Evolutionary conservation across 495 filamentous ascomycete species (phyloP).

Genomic region (Lasiosphaeriaceae sp.): DNA sequence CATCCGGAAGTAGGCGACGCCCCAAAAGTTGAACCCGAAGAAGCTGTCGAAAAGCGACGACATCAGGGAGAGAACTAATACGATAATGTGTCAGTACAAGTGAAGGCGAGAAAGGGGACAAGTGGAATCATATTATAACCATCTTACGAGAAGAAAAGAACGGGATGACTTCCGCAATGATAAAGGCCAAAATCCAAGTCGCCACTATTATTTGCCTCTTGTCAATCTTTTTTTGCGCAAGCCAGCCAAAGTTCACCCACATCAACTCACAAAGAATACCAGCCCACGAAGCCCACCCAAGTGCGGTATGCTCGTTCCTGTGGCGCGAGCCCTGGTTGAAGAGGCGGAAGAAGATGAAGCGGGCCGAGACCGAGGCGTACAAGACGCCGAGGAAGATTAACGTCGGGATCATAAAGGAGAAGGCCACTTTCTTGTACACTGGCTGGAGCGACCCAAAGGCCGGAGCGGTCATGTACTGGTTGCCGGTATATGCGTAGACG

Average conservation of each 20-base stretch:
- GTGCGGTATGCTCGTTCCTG: conserved; percentile 71
- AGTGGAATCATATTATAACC: neutral
- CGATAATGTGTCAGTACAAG: too few relatives aligned
- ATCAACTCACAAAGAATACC: conserved; percentile 54
- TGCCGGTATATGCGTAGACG: conserved; percentile 78
- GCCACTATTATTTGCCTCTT: conserved; percentile 28
- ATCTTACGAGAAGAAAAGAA: conserved; percentile 71
- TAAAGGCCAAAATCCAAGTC: conserved; percentile 74
- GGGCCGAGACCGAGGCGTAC: conserved; percentile 81
- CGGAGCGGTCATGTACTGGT: conserved; percentile 74
- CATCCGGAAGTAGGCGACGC: conserved; percentile 83
- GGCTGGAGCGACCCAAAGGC: conserved; percentile 77
- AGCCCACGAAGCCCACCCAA: conserved; percentile 75
- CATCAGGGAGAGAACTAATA: conserved; percentile 69
- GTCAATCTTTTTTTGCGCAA: neutral
- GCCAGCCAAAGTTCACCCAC: neutral
- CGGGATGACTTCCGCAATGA: conserved; percentile 84
- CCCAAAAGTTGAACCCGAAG: conserved; percentile 95
- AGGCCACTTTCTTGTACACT: conserved; percentile 74
- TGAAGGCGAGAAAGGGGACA: neutral
- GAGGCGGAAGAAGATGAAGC: conserved; percentile 83
- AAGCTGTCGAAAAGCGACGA: conserved; percentile 88
- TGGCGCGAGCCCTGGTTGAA: conserved; percentile 68
- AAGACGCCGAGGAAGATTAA: conserved; percentile 85
- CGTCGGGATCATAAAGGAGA: conserved; percentile 90